Evolutionary conservation across 371 early-diverging fungal species (phyloP), one percentile per base, ranked within the genome.

Genomic region (Furculomyces boomerangus): DNA sequence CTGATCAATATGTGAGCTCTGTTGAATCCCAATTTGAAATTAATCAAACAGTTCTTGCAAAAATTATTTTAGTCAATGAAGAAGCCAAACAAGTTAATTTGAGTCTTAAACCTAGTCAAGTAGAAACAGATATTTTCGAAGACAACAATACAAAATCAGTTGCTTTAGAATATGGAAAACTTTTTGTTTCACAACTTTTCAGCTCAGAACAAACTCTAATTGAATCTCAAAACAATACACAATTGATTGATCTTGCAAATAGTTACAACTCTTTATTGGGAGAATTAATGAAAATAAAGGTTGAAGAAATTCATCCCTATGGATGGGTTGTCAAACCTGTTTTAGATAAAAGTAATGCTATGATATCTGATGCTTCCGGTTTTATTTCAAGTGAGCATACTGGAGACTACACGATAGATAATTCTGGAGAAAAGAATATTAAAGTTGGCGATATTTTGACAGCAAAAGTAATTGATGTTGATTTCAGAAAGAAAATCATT

Each of bases 41-140:
- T 20, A 72, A 78, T 50, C 84, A 88, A 59, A 77, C 83, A 10
- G 82, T 88, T 5, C 29, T 81, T 26, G 75, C 75, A 25, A 59
- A 55, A 43, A 73, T 86, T 18, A 58, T 60, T 43, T 58, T 57
- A 30, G 60, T 80, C 5, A 74, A 80, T 25, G 35, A 31, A 3
- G 24, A 39, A 10, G 26, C 10, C n/a, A 50, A 37, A n/a, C 13
- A 10, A 18, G 30, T 16, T 3, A 50, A 35, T 55, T n/a, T 35
- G 24, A 51, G 32, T 22, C 14, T 25, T 3, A 51, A 35, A 25
- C 35, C 35, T 30, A 31, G 30, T 16, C 28, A 26, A 26, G 10
- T 30, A 30, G 14, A 28, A 5, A 20, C 49, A 22, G 26, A n/a
- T n/a, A 45, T 45, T 7, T 20, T 24, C 24, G 32, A 35, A 2